Percentiles rank a stretch among this genome's conserved stretches.
phyloP scores from a whole-genome alignment of 2,329 filamentous ascomycete species.

The Daldinia sp. region DNA sequence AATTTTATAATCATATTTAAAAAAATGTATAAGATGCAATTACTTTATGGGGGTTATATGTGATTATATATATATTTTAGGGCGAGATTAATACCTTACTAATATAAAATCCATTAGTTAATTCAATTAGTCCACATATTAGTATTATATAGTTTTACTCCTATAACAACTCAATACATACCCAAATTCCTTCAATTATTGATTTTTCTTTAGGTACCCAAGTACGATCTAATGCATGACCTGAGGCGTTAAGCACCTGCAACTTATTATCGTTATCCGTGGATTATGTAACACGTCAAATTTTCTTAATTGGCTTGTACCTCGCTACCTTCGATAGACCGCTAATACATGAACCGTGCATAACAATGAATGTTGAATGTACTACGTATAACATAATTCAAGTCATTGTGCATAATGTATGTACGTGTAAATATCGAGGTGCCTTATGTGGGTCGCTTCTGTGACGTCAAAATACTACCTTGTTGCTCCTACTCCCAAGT shows the following conservation, averaged over 20 bases:
- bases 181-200: too few relatives aligned
- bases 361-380: neutral
- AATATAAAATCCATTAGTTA: too few relatives aligned
- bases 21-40: too few relatives aligned
- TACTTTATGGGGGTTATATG: too few relatives aligned
- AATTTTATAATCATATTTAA: too few relatives aligned
- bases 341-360: neutral
- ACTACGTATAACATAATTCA: neutral
- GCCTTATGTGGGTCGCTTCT: conserved; percentile 7
- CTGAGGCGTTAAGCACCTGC: conserved; percentile 12
- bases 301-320: neutral
- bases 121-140: too few relatives aligned
- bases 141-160: too few relatives aligned
- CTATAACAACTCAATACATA: too few relatives aligned
- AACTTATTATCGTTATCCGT: conserved; percentile 20
- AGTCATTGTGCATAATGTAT: neutral
- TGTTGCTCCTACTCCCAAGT: conserved; percentile 3
- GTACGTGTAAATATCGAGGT: neutral
- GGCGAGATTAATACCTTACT: too few relatives aligned
- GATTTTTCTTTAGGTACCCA: conserved; percentile 18
- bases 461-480: conserved; percentile 27
- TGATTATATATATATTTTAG: too few relatives aligned
- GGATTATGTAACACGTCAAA: conserved; percentile 23
- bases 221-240: neutral
- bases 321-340: neutral